Evolutionary conservation across 1,284 basidiomycete species (phyloP).

Genomic region (Leccinum solheimii): DNA sequence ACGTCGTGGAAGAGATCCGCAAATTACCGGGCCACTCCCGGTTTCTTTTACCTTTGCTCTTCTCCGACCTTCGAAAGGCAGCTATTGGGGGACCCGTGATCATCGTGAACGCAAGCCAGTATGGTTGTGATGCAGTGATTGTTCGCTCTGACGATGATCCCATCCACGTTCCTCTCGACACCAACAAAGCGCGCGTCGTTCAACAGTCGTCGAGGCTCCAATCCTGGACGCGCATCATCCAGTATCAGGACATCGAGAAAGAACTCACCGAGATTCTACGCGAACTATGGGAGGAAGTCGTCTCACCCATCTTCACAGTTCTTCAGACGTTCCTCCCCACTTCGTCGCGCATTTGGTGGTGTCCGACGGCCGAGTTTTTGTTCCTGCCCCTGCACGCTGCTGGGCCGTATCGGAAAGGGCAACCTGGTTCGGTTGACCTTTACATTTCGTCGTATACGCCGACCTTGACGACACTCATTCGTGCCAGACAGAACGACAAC

Average conservation of each 20-base stretch:
- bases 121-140: constrained; percentile 17
- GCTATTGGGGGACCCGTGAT: background rate
- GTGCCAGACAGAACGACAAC: constrained; percentile 5
- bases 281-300: constrained; percentile 29
- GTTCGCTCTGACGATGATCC: constrained; percentile 10
- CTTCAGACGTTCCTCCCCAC: constrained; percentile 4
- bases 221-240: background rate
- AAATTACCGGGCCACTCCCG: constrained; percentile 14
- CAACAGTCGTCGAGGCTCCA: background rate
- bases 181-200: background rate
- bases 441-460: constrained; percentile 38
- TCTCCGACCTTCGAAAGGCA: background rate
- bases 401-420: background rate
- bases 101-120: background rate
- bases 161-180: constrained; percentile 14
- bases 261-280: constrained; percentile 16
- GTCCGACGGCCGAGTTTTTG: background rate
- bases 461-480: constrained; percentile 31
- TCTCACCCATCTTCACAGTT: constrained; percentile 22
- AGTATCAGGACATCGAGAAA: background rate
- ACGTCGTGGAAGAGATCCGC: background rate
- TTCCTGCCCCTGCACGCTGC: background rate
- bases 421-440: constrained; percentile 22
- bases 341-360: background rate
- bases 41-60: constrained; percentile 10